Evolutionary conservation across 164 flowering plant species (phyloP), one percentile per base, ranked within the genome.

Genomic region (Macadamia integrifolia): DNA sequence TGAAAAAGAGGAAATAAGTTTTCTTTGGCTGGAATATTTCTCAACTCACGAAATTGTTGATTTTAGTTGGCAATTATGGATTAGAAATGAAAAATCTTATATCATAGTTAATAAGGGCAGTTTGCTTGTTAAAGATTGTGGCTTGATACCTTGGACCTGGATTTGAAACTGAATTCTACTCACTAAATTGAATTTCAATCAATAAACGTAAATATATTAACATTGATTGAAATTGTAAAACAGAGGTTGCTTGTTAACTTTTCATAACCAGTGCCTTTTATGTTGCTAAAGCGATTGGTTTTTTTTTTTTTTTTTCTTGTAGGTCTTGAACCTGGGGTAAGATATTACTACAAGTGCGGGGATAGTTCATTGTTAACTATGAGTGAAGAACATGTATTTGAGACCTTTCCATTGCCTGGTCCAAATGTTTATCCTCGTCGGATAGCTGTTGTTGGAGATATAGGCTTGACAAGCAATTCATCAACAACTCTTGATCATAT

Each of bases 401-500:
- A 85, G 71, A 86, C 87, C 3, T 66, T 86, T 59, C 90, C 90
- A 13, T 66, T 50, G 70, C 85, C 95, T 23, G 71, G 83, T 28
- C 79, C 83, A 49, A 70, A 65, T 9, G 64, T 46, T 8, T 89
- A 89, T 73, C 98, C 92, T 63, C 61, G 56, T 35, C 77, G 89
- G 59, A 87, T 93, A 70, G 97, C 91, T 17, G 75, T 93, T 48
- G 69, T 90, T 48, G 98, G 98, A 58, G 98, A 93, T 75, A 76
- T 93, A 69, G 98, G 96, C 10, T 87, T 93, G 50, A 93, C 98
- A 2, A 76, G 85, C 75, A 93, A 93, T 78, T 69, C 94, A n/a
- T 72, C 88, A 3, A 80, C 93, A 56, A 93, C 96, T 17, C 69
- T 93, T 65, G 89, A 90, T 76, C 98, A 90, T 80, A 40, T 93